A percentile compares a stretch with the other conserved stretches of the same genome.
Evolutionary conservation across 805 yeast species (phyloP).

Genomic region (Schizosaccharomyces osmophilus): DNA sequence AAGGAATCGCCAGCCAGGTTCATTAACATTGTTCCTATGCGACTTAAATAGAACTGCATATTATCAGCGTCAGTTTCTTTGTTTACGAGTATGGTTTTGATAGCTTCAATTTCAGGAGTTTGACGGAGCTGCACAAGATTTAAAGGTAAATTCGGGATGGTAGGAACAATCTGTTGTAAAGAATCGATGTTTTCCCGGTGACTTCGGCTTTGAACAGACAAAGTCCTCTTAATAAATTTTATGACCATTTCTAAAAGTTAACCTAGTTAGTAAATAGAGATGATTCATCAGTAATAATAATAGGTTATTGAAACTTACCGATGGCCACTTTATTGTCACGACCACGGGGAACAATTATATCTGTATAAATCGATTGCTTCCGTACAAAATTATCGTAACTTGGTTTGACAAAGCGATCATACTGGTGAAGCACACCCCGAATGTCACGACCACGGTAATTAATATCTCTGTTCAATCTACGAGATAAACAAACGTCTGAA

Average conservation of each 20-base stretch:
- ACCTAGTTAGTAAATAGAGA: too few relatives aligned
- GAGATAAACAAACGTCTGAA: slow-evolving; percentile 70
- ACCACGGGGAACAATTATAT: slow-evolving; percentile 76
- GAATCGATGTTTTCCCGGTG: slow-evolving; percentile 29
- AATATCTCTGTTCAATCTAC: slow-evolving; percentile 72
- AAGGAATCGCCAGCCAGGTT: slow-evolving; percentile 48
- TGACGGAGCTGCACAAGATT: slow-evolving; percentile 5
- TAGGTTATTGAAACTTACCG: neutral
- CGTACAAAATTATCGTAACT: slow-evolving; percentile 52
- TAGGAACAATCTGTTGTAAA: neutral
- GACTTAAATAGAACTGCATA: slow-evolving; percentile 4
- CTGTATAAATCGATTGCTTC: slow-evolving; percentile 60
- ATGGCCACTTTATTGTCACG: slow-evolving; percentile 63
- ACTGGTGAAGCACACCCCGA: slow-evolving; percentile 59
- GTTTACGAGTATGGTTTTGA: neutral
- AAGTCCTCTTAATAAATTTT: slow-evolving; percentile 51
- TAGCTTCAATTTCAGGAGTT: slow-evolving; percentile 3
- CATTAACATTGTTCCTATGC: slow-evolving; percentile 33
- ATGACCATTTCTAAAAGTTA: slow-evolving; percentile 30
- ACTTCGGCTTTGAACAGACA: slow-evolving; percentile 34
- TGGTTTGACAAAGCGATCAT: slow-evolving; percentile 83
- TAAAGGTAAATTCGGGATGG: slow-evolving; percentile 29
- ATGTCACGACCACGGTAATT: slow-evolving; percentile 67
- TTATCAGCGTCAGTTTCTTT: neutral
- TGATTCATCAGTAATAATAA: neutral